These are phyloP conservation scores for Eucalyptus erythrocorys DNA, from an alignment of 345 rosid species.

Conservation along the genomic window DNA sequence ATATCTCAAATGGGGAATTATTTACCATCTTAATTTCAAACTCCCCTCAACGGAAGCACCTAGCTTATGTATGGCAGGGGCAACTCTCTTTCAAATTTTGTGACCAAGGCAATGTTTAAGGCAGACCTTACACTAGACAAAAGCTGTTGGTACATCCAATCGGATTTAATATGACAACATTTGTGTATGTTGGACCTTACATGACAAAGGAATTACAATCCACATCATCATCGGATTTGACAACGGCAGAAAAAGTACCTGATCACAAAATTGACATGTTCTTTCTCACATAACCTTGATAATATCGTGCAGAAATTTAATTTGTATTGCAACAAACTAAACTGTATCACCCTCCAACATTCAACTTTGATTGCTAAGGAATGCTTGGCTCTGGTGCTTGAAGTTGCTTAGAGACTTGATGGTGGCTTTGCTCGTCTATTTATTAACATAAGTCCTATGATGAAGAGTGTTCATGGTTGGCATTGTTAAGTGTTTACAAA, in stretches of 20 bases:
- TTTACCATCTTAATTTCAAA: neutral
- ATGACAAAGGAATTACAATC: neutral
- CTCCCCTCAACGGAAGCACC: neutral
- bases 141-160: neutral
- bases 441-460: neutral
- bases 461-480: neutral
- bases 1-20: neutral
- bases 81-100: neutral
- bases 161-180: neutral
- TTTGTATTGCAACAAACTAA: neutral
- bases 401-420: neutral
- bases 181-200: neutral
- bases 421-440: neutral
- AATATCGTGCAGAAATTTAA: neutral
- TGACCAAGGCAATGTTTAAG: neutral
- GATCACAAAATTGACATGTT: neutral
- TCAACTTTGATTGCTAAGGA: neutral
- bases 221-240: neutral
- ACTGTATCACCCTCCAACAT: neutral
- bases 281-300: neutral
- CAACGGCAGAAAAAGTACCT: neutral
- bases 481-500: neutral
- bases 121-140: neutral
- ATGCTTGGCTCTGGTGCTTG: fast-evolving
- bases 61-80: neutral